These are phyloP conservation scores for Craspedostauros australis DNA, from an alignment of 108 stramenopile genomes.

Conservation along the genomic window DNA sequence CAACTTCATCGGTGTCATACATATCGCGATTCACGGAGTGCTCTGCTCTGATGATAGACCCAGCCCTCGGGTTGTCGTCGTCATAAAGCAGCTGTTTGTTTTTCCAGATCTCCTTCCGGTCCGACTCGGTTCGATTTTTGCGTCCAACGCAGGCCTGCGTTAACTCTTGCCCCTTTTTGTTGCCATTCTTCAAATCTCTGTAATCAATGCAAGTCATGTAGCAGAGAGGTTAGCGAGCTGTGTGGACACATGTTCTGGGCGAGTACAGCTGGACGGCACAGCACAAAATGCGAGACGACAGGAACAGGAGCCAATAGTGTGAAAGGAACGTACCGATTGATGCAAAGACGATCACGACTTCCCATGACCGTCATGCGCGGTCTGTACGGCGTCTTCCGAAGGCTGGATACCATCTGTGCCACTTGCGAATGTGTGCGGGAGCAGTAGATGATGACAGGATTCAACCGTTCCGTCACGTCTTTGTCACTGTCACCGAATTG, in stretches of 20 bases:
- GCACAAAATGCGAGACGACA: neutral
- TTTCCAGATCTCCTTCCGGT: slow-evolving; percentile 27
- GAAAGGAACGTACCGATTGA: slow-evolving; percentile 33
- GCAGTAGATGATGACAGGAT: slow-evolving; percentile 82
- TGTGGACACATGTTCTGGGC: too few species aligned
- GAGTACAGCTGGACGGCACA: neutral
- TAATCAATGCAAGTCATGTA: too few species aligned
- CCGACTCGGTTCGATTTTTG: slow-evolving; percentile 45
- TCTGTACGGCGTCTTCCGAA: slow-evolving; percentile 85
- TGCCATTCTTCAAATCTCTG: slow-evolving; percentile 14
- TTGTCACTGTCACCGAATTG: too few species aligned
- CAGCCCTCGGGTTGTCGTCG: slow-evolving; percentile 43
- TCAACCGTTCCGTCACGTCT: too few species aligned
- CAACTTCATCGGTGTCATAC: slow-evolving; percentile 3
- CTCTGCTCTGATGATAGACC: slow-evolving; percentile 14
- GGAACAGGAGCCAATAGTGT: neutral
- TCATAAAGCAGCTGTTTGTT: slow-evolving; percentile 19
- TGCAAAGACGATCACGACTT: slow-evolving; percentile 85
- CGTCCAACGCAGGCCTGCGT: slow-evolving; percentile 50
- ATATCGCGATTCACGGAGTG: slow-evolving; percentile 6
- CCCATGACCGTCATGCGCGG: slow-evolving; percentile 86
- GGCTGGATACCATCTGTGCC: slow-evolving; percentile 86
- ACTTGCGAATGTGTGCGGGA: slow-evolving; percentile 92
- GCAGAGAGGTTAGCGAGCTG: too few species aligned
- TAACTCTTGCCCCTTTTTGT: slow-evolving; percentile 23